Percentiles rank a stretch among this genome's conserved stretches.
Conservation (phyloP, 257 asterid genomes). For the Cordia subcordata region DNA sequence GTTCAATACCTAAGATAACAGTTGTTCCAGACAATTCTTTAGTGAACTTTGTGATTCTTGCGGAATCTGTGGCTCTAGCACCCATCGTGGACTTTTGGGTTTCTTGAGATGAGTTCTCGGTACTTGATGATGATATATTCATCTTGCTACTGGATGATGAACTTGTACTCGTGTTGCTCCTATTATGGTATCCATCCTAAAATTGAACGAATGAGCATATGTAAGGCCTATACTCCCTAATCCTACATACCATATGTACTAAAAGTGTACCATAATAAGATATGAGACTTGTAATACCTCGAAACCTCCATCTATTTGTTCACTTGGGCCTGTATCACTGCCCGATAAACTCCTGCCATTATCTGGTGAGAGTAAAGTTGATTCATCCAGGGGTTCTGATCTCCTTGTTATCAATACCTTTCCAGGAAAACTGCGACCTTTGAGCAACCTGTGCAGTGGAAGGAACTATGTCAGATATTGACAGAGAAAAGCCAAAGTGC, state of each 20-base stretch:
- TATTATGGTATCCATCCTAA: conserved; percentile 56
- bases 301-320: conserved; percentile 35
- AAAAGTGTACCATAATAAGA: conserved; percentile 5
- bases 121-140: conserved; percentile 32
- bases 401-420: conserved; percentile 74
- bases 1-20: conserved; percentile 61
- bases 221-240: background rate
- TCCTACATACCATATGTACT: background rate
- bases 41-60: conserved; percentile 84
- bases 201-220: conserved; percentile 17
- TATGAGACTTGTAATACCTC: conserved; percentile 40
- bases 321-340: conserved; percentile 40
- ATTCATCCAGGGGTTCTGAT: conserved; percentile 56
- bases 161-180: conserved; percentile 45
- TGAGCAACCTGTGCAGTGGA: conserved; percentile 60
- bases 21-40: conserved; percentile 76
- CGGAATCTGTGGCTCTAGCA: conserved; percentile 94
- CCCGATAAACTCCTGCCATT: conserved; percentile 40
- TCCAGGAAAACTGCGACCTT: conserved; percentile 98
- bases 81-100: conserved; percentile 58
- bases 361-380: conserved; percentile 54
- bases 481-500: too few species aligned
- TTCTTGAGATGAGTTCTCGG: conserved; percentile 53
- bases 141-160: conserved; percentile 48
- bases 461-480: too few species aligned